Base-by-base conservation (phyloP, 805 yeast species). In the Yarrowia hollandica region DNA sequence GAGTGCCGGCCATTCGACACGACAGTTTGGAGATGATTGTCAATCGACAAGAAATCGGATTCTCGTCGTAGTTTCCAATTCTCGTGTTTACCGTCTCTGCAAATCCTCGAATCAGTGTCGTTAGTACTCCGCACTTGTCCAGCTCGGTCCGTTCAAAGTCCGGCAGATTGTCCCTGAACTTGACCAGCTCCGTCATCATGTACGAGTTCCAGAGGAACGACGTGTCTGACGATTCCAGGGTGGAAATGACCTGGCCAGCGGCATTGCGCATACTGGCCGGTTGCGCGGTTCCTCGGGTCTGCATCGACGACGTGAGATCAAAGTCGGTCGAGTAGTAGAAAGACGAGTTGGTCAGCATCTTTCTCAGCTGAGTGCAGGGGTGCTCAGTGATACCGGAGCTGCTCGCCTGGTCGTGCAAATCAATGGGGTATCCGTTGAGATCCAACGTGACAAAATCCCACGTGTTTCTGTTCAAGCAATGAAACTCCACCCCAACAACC, bases 151-250 rank as follows among this genome's bases (percentile, higher is more conserved):
- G 86, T 28, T 83, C 82, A 16, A 75, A 79, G 4, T 75, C 74
- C 35, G 85, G 91, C 59, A 90, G 73, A 60, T 86, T 85, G 62
- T 84, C 79, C 62, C 96, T 77, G 71, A 86, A 91, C 44, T 81
- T 79, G 62, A 89, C 76, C 54, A 92, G 79, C 63, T 90, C 96
- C 59, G 84, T 80, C 85, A 91, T 85, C 84, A 94, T 82, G 70
- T 88, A 92, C 7, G 87, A 80, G 70, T 94, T 94, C 99, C 99
- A 94, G 98, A 94, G 92, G 69, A 88, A 94, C 64, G 90, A 91
- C 52, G 82, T 83, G 68, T 86, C 92, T 64, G 82, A 85, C 44
- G 87, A 77, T 64, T 71, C 73, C 12, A 66, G 64, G 14, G 64
- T 65, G 19, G 64, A 37, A 35, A 52, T 28, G 15, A 52, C 42